Evolutionary conservation across 257 asterid species (phyloP).

Genomic region (Nyctanthes arbortristis): DNA sequence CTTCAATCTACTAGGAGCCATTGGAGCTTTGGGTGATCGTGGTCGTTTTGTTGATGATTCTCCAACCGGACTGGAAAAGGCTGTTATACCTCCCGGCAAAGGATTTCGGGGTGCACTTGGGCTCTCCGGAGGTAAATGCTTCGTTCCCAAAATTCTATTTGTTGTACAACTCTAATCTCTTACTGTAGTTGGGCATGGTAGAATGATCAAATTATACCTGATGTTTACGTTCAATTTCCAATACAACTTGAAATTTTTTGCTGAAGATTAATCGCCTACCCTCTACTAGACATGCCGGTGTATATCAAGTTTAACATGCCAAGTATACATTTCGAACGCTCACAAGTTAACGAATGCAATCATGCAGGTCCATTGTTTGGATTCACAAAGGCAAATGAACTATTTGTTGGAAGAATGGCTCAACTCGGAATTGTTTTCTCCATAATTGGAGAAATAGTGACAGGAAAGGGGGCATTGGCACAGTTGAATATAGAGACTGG

Average conservation of each 20-base stretch:
- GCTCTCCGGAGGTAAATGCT: conserved; percentile 46
- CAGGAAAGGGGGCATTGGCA: conserved; percentile 96
- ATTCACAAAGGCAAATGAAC: conserved; percentile 90
- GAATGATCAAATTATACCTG: not conserved
- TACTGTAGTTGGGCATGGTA: not conserved
- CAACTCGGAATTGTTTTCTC: conserved; percentile 92
- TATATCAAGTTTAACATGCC: not conserved
- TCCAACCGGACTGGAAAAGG: conserved; percentile 63
- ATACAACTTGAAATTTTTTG: too few species aligned
- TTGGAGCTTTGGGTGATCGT: conserved; percentile 95
- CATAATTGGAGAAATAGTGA: conserved; percentile 81
- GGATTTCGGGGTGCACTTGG: conserved; percentile 69
- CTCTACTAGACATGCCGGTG: not conserved
- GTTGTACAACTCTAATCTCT: not conserved
- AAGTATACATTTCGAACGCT: not conserved
- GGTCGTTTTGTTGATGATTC: conserved; percentile 82
- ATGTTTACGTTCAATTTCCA: too few species aligned
- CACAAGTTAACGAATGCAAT: not conserved
- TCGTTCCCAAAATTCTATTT: not conserved
- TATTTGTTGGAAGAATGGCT: conserved; percentile 94
- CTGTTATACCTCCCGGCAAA: conserved; percentile 81
- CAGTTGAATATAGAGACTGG: conserved; percentile 92
- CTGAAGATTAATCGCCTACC: too few species aligned
- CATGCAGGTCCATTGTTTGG: conserved; percentile 82
- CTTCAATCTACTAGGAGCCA: conserved; percentile 90